Conservation (phyloP, 768 basidiomycete species). For the Stropharia rugosoannulata region DNA sequence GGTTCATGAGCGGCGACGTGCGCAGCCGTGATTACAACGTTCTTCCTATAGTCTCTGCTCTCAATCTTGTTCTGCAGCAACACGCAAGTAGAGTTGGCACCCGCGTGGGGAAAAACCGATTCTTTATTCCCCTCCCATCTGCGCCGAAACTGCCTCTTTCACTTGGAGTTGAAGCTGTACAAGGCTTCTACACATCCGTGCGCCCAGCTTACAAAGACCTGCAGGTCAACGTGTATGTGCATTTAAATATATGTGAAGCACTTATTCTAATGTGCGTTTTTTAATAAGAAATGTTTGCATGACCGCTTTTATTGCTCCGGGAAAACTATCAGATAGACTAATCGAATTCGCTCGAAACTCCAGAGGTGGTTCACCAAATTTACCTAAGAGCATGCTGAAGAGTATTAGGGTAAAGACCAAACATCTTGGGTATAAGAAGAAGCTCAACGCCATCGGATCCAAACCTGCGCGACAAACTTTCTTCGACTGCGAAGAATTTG, state of each 20-base stretch:
- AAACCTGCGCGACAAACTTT: slow-evolving; percentile 21
- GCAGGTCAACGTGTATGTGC: slow-evolving; percentile 51
- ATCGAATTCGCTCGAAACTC: slow-evolving; percentile 43
- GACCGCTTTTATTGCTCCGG: slow-evolving; percentile 55
- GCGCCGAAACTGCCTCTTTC: slow-evolving; percentile 27
- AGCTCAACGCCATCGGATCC: slow-evolving; percentile 23
- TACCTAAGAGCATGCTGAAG: slow-evolving; percentile 48
- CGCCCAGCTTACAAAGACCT: slow-evolving; percentile 47
- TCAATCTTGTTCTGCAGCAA: slow-evolving; percentile 58
- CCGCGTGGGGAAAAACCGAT: slow-evolving; percentile 53
- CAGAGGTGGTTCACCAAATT: slow-evolving; percentile 39
- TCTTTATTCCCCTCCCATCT: slow-evolving; percentile 45
- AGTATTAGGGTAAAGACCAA: slow-evolving; percentile 56
- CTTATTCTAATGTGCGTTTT: background rate
- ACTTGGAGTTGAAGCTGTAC: slow-evolving; percentile 35
- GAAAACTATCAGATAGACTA: slow-evolving; percentile 63
- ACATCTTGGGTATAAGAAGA: slow-evolving; percentile 58
- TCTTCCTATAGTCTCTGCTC: slow-evolving; percentile 50
- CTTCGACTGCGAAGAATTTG: slow-evolving; percentile 30
- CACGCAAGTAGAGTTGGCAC: slow-evolving; percentile 45
- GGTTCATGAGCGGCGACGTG: slow-evolving; percentile 49
- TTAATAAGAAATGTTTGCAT: slow-evolving; percentile 47
- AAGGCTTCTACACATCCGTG: slow-evolving; percentile 51
- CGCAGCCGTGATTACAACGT: slow-evolving; percentile 45
- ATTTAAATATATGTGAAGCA: background rate